phyloP scores from a whole-genome alignment of 306 rosid genomes.

The Ceratonia siliqua region DNA sequence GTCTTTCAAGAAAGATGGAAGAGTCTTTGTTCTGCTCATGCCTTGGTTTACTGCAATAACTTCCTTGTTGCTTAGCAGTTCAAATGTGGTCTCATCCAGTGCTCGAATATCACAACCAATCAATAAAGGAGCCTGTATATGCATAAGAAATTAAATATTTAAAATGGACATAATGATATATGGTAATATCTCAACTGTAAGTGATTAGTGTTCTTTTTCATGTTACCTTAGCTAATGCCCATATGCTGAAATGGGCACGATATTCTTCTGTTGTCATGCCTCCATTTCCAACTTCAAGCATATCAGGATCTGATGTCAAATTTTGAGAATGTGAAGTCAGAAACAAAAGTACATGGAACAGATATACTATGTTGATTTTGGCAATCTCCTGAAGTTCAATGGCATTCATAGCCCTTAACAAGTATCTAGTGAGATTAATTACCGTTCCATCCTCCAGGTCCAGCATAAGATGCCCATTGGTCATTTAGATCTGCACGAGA shows the following conservation, averaged over 20 bases:
- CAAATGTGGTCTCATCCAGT: constrained; percentile 46
- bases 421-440: constrained; percentile 6
- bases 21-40: constrained; percentile 6
- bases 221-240: constrained; percentile 75
- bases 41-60: constrained; percentile 87
- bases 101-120: constrained; percentile 78
- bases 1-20: neutral
- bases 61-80: constrained; percentile 58
- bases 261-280: constrained; percentile 77
- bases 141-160: neutral
- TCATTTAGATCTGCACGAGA: constrained; percentile 66
- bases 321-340: constrained; percentile 5
- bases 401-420: neutral
- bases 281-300: constrained; percentile 89
- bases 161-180: neutral
- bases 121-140: constrained; percentile 57
- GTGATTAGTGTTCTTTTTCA: neutral
- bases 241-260: constrained; percentile 79
- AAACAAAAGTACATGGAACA: neutral
- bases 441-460: constrained; percentile 93
- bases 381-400: neutral
- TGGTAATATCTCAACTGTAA: constrained; percentile 1
- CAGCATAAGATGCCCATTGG: constrained; percentile 78
- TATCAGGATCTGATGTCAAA: constrained; percentile 67
- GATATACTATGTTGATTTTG: neutral